Evolutionary conservation across 2,329 filamentous ascomycete species (phyloP), one percentile per base, ranked within the genome.

Genomic region (Rhinocladiella mackenziei): DNA sequence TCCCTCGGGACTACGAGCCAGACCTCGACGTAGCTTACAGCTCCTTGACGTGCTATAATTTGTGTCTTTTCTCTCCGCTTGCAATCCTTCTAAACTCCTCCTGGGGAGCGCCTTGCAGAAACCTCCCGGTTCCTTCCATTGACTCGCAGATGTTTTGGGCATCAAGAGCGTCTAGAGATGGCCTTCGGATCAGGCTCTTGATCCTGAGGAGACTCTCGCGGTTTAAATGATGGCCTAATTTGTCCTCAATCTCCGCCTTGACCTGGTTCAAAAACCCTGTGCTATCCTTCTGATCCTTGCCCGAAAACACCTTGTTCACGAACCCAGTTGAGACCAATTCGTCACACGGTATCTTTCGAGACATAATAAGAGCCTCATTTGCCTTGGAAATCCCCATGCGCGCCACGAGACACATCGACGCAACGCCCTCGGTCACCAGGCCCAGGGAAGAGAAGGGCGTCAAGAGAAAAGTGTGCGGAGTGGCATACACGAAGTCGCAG

Each of bases 331-430:
- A 69, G 50, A 89, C 72, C 20, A 97, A 73, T 61, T 94, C 88
- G 17, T 83, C 78, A 20, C 78, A 78, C 0, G 73, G 64, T 56
- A 97, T 86, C 32, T 81, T 76, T 65, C 84, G 86, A 58, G 84
- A 89, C 84, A 94, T 92, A 55, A 98, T 81, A 9, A 97, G 75
- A 9, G 92, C 91, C 73, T 97, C 92, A 61, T 94, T 94, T 6
- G 89, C 89, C 62, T 86, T 86, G 46, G 78, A 72, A 37, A 88
- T 76, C 1, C 92, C 92, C 17, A 97, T 73, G 0, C 91, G 73
- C 58, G 84, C 77, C 10, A 92, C 86, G 45, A 97, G 83, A 0
- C 83, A 86, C 43, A 81, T 72, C n/a, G 81, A 87, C 0, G 89
- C 81, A 34, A 84, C 87, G 29, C 91, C 92, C 69, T 97, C 92